These are phyloP conservation scores for Rhynchospora pubera DNA, from an alignment of 176 grass and related monocot species.

Conservation along the genomic window DNA sequence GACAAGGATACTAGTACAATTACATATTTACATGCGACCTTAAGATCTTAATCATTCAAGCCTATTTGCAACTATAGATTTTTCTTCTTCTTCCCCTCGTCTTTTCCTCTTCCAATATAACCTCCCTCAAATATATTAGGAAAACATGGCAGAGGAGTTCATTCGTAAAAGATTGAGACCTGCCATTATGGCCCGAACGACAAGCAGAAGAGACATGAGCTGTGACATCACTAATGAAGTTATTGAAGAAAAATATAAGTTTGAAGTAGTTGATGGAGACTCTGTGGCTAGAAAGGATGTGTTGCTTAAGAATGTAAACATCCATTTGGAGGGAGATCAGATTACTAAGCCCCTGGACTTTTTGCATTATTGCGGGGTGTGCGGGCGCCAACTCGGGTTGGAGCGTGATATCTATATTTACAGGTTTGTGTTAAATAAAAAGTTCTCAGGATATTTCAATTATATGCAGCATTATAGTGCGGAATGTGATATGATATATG, in stretches of 20 bases:
- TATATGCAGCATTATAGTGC: not conserved
- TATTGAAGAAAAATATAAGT: not conserved
- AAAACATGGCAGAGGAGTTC: slow-evolving; percentile 17
- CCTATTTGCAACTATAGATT: not conserved
- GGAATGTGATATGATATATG: not conserved
- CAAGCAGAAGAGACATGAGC: slow-evolving; percentile 14
- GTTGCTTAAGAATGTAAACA: not conserved
- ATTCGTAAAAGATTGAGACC: slow-evolving; percentile 6
- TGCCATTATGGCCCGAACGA: slow-evolving; percentile 16
- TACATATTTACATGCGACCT: slow-evolving; percentile 9
- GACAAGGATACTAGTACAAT: slow-evolving; percentile 11
- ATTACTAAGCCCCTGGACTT: slow-evolving; percentile 21
- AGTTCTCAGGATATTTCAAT: not conserved
- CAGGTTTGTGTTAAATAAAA: slow-evolving; percentile 12
- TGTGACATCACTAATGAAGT: not conserved
- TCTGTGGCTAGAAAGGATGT: not conserved
- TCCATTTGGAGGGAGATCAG: not conserved
- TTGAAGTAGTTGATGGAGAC: not conserved
- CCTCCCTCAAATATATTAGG: not conserved
- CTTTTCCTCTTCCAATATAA: not conserved
- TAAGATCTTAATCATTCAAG: not conserved
- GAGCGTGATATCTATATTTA: slow-evolving; percentile 36
- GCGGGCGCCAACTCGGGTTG: slow-evolving; percentile 20
- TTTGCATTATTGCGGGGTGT: slow-evolving; percentile 21
- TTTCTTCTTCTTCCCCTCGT: not conserved